These are phyloP conservation scores for Tulasnella sp. DNA, from an alignment of 768 basidiomycete genomes.

Conservation along the genomic window DNA sequence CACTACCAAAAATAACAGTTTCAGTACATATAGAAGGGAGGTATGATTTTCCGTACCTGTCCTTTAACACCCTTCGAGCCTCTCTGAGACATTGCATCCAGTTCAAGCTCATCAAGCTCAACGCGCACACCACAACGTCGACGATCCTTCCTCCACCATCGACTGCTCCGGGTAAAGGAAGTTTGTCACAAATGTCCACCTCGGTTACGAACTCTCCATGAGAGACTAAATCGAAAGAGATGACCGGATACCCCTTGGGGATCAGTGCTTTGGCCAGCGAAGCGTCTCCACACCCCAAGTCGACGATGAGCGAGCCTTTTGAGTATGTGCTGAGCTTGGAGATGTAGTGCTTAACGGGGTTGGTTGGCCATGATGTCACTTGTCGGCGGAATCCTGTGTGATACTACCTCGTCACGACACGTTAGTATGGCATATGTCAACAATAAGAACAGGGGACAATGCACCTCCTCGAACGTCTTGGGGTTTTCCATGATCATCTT, in stretches of 20 bases:
- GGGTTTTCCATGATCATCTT: conserved; percentile 80
- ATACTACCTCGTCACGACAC: conserved; percentile 75
- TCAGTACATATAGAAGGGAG: neutral
- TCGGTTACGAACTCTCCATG: conserved; percentile 68
- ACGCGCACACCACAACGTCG: conserved; percentile 84
- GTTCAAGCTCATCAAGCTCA: conserved; percentile 95
- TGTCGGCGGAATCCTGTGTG: conserved; percentile 86
- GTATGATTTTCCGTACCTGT: conserved; percentile 39
- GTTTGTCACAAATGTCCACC: conserved; percentile 71
- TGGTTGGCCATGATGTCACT: conserved; percentile 87
- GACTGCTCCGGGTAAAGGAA: conserved; percentile 81
- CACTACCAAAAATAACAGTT: conserved; percentile 41
- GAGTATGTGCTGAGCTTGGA: conserved; percentile 48
- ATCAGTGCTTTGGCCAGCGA: conserved; percentile 65
- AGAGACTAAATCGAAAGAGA: conserved; percentile 75
- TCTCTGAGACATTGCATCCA: conserved; percentile 89
- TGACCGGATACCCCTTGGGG: conserved; percentile 54
- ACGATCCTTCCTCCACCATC: conserved; percentile 60
- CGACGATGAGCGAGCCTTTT: conserved; percentile 63
- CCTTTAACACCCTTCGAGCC: conserved; percentile 75
- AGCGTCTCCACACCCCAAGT: conserved; percentile 94
- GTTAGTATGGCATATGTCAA: conserved; percentile 68
- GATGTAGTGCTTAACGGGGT: conserved; percentile 81
- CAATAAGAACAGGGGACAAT: conserved; percentile 45
- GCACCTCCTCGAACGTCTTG: conserved; percentile 70